phyloP scores from a whole-genome alignment of 257 asterid genomes.

The Lycium ferocissimum region DNA sequence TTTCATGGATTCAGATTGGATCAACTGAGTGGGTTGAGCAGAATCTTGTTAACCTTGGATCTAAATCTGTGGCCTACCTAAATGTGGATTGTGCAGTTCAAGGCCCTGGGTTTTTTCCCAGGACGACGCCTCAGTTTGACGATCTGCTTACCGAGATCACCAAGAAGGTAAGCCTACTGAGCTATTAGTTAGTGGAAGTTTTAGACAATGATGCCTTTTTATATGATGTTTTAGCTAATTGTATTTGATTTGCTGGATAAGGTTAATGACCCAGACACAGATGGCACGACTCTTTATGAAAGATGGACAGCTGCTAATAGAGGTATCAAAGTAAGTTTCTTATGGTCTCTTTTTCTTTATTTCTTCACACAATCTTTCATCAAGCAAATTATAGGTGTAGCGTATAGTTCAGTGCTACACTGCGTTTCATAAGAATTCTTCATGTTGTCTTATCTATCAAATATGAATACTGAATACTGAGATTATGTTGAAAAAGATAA shows the following conservation, averaged over 20 bases:
- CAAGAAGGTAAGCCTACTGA: constrained; percentile 63
- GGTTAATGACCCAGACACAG: constrained; percentile 88
- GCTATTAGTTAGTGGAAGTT: constrained; percentile 17
- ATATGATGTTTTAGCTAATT: not conserved
- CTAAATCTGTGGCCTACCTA: constrained; percentile 84
- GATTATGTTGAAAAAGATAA: not conserved
- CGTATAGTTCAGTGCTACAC: not conserved
- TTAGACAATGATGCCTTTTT: not conserved
- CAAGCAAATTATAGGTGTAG: constrained; percentile 20
- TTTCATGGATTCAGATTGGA: constrained; percentile 68
- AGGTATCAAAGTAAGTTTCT: constrained; percentile 59
- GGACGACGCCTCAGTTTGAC: constrained; percentile 95
- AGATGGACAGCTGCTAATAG: constrained; percentile 57
- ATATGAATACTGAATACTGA: constrained; percentile 5
- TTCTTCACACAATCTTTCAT: constrained; percentile 13
- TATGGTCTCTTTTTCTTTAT: constrained; percentile 21
- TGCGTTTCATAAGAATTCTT: not conserved
- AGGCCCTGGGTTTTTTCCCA: constrained; percentile 87
- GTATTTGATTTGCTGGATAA: constrained; percentile 42
- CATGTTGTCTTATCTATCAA: not conserved
- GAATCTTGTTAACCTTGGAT: constrained; percentile 73
- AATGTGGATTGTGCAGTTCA: constrained; percentile 98
- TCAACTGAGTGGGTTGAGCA: constrained; percentile 98
- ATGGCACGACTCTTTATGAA: constrained; percentile 54
- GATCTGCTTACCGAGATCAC: constrained; percentile 78